These are phyloP conservation scores for Trichosporon ovoides DNA, from an alignment of 1,284 basidiomycete genomes.

Conservation along the genomic window DNA sequence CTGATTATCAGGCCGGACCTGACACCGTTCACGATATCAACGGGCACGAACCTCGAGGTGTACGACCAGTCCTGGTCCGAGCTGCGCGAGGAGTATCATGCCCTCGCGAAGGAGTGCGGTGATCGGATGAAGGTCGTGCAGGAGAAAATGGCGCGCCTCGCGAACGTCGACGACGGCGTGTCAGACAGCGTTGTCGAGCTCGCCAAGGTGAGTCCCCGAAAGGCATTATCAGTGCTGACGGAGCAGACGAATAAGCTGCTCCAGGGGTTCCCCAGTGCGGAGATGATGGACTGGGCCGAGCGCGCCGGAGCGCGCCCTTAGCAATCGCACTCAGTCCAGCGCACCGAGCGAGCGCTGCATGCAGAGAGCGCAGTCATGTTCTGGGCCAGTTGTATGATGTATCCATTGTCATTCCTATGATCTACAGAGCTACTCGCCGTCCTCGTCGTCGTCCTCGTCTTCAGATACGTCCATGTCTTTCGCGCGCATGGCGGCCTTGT, in stretches of 20 bases:
- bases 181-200: slow-evolving; percentile 41
- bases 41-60: slow-evolving; percentile 35
- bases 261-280: slow-evolving; percentile 37
- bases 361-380: slow-evolving; percentile 3
- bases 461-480: slow-evolving; percentile 82
- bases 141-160: slow-evolving; percentile 37
- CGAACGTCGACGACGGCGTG: slow-evolving; percentile 35
- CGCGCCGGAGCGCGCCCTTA: slow-evolving; percentile 1
- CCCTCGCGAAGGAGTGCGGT: slow-evolving; percentile 31
- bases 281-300: slow-evolving; percentile 45
- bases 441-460: slow-evolving; percentile 76
- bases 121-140: slow-evolving; percentile 32
- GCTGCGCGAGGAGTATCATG: slow-evolving; percentile 40
- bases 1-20: slow-evolving; percentile 32
- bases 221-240: neutral
- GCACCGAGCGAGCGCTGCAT: neutral
- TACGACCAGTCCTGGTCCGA: slow-evolving; percentile 42
- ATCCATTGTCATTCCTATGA: neutral
- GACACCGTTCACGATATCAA: slow-evolving; percentile 35
- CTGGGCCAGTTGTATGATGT: slow-evolving; percentile 2
- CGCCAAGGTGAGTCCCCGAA: slow-evolving; percentile 31
- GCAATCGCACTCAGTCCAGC: neutral
- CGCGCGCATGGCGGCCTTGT: slow-evolving; percentile 69
- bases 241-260: slow-evolving; percentile 40
- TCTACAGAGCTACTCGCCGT: slow-evolving; percentile 46